Evolutionary conservation across 768 basidiomycete species (phyloP).

Genomic region (Rhizopogon salebrosus): DNA sequence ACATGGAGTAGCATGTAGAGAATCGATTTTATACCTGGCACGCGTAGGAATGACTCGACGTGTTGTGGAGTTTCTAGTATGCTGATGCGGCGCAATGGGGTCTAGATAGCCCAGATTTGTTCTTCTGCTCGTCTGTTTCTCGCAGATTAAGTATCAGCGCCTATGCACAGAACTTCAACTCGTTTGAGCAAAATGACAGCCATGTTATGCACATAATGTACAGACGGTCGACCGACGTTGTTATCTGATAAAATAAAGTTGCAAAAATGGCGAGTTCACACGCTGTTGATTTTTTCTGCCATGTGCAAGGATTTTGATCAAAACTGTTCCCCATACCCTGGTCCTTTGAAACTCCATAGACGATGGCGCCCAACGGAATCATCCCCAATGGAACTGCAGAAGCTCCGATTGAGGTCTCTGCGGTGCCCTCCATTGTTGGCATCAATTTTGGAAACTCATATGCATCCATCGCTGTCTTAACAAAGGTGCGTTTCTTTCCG

Average conservation of each 20-base stretch:
- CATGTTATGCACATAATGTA: too few relatives aligned
- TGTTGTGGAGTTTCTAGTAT: too few relatives aligned
- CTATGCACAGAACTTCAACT: too few relatives aligned
- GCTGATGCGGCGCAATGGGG: too few relatives aligned
- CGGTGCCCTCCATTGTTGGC: conserved; percentile 65
- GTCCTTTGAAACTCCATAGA: neutral
- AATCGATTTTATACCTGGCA: too few relatives aligned
- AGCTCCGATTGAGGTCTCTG: conserved; percentile 28
- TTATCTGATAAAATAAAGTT: neutral
- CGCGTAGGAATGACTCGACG: too few relatives aligned
- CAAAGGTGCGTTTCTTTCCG: conserved; percentile 56
- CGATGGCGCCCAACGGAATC: conserved; percentile 37
- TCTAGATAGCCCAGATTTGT: too few relatives aligned
- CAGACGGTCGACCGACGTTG: too few relatives aligned
- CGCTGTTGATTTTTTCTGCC: conserved; percentile 1
- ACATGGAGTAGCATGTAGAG: too few relatives aligned
- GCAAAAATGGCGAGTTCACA: neutral
- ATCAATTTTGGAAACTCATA: conserved; percentile 97
- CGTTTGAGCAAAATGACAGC: too few relatives aligned
- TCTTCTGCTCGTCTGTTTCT: too few relatives aligned
- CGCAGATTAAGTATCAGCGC: too few relatives aligned
- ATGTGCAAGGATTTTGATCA: neutral
- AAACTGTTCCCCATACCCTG: neutral
- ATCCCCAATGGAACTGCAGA: conserved; percentile 51
- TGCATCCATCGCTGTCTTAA: conserved; percentile 92